phyloP scores from a whole-genome alignment of 129 eudicot species.

The Ambrosia trifida region DNA sequence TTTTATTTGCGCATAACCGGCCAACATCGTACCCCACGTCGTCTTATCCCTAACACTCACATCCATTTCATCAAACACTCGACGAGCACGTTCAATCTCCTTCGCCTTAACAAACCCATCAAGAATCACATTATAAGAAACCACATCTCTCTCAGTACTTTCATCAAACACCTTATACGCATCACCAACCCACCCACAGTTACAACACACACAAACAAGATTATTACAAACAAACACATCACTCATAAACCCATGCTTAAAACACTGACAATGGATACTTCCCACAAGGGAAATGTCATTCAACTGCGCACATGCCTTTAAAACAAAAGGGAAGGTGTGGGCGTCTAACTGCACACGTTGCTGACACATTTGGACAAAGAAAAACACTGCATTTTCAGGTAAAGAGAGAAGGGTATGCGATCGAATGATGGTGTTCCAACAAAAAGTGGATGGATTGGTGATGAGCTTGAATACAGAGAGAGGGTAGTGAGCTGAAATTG shows the following conservation, averaged over 20 bases:
- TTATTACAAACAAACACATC: constrained; percentile 63
- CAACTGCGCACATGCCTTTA: constrained; percentile 48
- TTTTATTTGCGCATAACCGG: constrained; percentile 59
- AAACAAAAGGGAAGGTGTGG: constrained; percentile 66
- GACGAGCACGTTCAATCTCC: constrained; percentile 41
- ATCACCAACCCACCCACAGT: constrained; percentile 25
- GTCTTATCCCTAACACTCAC: constrained; percentile 45
- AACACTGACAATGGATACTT: constrained; percentile 41
- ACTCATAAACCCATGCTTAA: constrained; percentile 47
- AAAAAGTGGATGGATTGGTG: constrained; percentile 46
- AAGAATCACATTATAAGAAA: constrained; percentile 59
- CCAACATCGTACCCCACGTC: constrained; percentile 66
- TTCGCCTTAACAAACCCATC: constrained; percentile 67
- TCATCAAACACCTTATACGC: constrained; percentile 61
- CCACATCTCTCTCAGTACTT: constrained; percentile 48
- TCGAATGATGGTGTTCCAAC: constrained; percentile 55
- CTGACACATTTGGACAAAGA: constrained; percentile 52
- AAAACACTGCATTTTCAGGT: constrained; percentile 46
- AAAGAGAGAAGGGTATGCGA: constrained; percentile 46
- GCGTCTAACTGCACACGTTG: constrained; percentile 40
- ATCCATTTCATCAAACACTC: constrained; percentile 59
- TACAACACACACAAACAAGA: constrained; percentile 43
- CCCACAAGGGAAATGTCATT: constrained; percentile 24
- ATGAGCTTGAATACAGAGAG: constrained; percentile 54
- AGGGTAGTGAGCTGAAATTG: constrained; percentile 29